phyloP scores from a whole-genome alignment of 129 eudicot genomes.

The Sambucus nigra region DNA sequence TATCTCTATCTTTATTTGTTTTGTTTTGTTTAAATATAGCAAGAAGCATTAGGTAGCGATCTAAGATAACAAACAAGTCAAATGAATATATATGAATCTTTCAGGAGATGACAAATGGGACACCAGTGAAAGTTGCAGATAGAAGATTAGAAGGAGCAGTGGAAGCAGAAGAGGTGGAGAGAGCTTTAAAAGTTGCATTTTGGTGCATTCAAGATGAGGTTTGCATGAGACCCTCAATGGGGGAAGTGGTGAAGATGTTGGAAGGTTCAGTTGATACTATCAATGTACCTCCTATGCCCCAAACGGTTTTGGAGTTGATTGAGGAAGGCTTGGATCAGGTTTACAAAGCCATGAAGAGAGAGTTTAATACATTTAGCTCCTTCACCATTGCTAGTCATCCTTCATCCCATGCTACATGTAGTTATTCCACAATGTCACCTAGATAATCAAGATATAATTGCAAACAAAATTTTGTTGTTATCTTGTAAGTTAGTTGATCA shows the following conservation, averaged over 20 bases:
- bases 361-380: constrained; percentile 60
- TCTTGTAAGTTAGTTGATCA: too few species aligned
- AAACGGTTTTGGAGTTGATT: constrained; percentile 68
- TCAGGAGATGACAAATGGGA: constrained; percentile 68
- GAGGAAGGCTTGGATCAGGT: constrained; percentile 95
- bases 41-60: too few species aligned
- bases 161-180: constrained; percentile 50
- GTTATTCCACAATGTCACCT: constrained; percentile 91
- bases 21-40: background rate
- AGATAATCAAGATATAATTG: constrained; percentile 30
- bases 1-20: too few species aligned
- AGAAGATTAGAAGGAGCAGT: constrained; percentile 68
- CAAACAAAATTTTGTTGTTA: background rate
- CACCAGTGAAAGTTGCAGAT: constrained; percentile 58
- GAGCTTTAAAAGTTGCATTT: constrained; percentile 65
- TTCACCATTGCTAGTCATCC: constrained; percentile 49
- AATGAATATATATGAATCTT: background rate
- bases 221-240: constrained; percentile 82
- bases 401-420: constrained; percentile 92
- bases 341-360: constrained; percentile 90
- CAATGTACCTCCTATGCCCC: constrained; percentile 84
- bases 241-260: constrained; percentile 91
- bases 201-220: constrained; percentile 99
- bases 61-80: too few species aligned
- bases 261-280: constrained; percentile 74